Conservation (phyloP, 192 early-diverging fungal genomes). For the Kappamyces sp. region DNA sequence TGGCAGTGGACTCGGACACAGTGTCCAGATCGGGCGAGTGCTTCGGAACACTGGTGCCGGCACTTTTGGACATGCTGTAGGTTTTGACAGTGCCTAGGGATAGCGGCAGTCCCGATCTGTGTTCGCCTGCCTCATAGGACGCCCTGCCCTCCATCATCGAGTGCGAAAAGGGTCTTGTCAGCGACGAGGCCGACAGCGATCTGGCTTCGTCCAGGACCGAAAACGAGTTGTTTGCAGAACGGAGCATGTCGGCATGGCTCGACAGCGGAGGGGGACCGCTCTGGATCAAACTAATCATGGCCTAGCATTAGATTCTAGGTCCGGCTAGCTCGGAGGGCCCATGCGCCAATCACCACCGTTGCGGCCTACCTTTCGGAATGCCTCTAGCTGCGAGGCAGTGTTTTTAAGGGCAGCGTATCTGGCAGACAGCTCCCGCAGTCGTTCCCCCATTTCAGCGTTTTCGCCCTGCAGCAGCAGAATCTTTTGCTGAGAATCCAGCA, state of each 20-base stretch:
- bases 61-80: too few species aligned
- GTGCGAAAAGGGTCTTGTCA: neutral
- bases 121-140: too few species aligned
- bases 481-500: neutral
- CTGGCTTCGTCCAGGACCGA: neutral
- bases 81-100: too few species aligned
- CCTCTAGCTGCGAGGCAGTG: constrained; percentile 10
- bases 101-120: too few species aligned
- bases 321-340: too few species aligned
- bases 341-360: too few species aligned
- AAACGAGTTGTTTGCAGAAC: neutral
- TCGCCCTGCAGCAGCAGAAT: constrained; percentile 5
- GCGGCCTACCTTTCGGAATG: constrained; percentile 3
- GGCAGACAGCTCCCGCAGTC: neutral
- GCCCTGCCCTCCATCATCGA: too few species aligned
- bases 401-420: constrained; percentile 4
- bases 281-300: constrained; percentile 10
- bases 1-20: too few species aligned
- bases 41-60: too few species aligned
- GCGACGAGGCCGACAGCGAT: neutral
- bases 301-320: neutral
- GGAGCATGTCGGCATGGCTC: neutral
- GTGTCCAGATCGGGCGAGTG: too few species aligned
- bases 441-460: neutral
- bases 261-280: neutral